phyloP scores from a whole-genome alignment of 2,329 filamentous ascomycete species.

The Penicillium sp. region DNA sequence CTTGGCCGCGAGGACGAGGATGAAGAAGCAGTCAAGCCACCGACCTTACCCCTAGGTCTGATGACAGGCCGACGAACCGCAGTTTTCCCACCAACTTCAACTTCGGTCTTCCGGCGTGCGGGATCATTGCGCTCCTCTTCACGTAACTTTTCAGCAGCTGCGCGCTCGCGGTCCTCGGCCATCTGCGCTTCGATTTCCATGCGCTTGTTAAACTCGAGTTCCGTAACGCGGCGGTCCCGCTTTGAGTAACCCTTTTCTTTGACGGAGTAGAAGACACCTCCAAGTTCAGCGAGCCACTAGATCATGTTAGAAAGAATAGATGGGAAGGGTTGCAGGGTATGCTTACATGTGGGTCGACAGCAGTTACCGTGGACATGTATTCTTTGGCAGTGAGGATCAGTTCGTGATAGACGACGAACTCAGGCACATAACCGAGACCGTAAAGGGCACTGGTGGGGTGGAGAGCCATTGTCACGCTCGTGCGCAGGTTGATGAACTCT shows the following conservation, averaged over 20 bases:
- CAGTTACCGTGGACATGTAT: constrained; percentile 96
- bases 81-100: constrained; percentile 35
- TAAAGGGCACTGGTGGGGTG: constrained; percentile 94
- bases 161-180: constrained; percentile 74
- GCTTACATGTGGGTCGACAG: constrained; percentile 79
- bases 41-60: constrained; percentile 29
- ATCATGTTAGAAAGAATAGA: constrained; percentile 2
- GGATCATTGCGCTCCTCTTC: constrained; percentile 40
- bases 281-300: constrained; percentile 87
- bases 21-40: constrained; percentile 32
- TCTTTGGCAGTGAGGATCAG: constrained; percentile 95
- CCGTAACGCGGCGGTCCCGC: constrained; percentile 80
- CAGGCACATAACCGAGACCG: constrained; percentile 87
- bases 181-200: constrained; percentile 94
- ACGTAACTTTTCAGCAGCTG: constrained; percentile 41
- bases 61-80: constrained; percentile 37
- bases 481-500: constrained; percentile 95
- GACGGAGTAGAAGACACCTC: constrained; percentile 94
- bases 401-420: constrained; percentile 98
- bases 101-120: constrained; percentile 35
- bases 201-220: constrained; percentile 87
- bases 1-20: constrained; percentile 26
- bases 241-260: constrained; percentile 97
- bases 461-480: constrained; percentile 88
- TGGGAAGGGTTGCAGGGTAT: background rate